A percentile compares a stretch with the other conserved stretches of the same genome.
phyloP scores from a whole-genome alignment of 108 stramenopile species.

The Pseudonitzschia delicatissima region DNA sequence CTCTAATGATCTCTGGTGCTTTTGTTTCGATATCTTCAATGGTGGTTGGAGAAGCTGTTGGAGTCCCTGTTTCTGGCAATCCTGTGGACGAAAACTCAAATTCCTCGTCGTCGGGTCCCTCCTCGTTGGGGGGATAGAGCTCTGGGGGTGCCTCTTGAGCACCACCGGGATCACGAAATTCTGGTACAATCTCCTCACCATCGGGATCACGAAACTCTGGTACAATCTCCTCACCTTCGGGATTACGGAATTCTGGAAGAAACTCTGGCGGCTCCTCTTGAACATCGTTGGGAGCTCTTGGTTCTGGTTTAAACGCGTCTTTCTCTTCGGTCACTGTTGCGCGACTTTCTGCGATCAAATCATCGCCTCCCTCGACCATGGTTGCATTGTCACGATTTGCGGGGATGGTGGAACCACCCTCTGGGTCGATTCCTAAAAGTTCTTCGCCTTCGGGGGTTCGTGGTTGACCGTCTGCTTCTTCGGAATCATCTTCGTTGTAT shows the following conservation, averaged over 20 bases:
- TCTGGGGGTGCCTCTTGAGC: background rate
- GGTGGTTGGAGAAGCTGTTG: no score
- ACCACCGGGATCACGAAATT: background rate
- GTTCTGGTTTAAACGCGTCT: no score
- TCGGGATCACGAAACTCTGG: background rate
- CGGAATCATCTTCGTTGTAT: background rate
- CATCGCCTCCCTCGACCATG: background rate
- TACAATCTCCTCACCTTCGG: no score
- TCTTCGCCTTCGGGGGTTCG: no score
- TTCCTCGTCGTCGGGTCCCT: background rate
- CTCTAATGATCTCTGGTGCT: no score
- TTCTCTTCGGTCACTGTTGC: no score
- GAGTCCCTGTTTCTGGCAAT: no score
- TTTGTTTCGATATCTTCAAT: no score
- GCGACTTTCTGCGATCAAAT: no score
- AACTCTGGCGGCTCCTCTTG: background rate
- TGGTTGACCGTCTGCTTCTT: no score
- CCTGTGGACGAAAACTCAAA: background rate
- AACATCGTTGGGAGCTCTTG: background rate
- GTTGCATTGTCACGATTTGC: background rate
- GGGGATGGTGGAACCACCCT: background rate
- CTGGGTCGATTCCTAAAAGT: no score
- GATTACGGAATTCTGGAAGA: background rate
- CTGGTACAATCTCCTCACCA: background rate
- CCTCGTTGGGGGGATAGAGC: background rate